Evolutionary conservation across 208 protist species (phyloP).

Genomic region (Trypanosoma avium): DNA sequence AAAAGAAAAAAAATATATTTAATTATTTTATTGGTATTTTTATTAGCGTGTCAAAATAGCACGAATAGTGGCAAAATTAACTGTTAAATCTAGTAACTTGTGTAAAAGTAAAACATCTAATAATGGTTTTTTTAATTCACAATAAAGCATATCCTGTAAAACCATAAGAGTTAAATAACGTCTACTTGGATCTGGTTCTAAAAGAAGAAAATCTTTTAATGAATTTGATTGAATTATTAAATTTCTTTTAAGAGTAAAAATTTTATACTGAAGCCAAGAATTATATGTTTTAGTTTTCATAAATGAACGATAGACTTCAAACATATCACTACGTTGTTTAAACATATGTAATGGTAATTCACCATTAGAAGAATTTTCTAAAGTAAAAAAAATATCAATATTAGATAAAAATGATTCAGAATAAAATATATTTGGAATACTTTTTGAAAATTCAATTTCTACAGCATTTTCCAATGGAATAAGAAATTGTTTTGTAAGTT

Average conservation of each 20-base stretch:
- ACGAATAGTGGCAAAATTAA: constrained; percentile 8
- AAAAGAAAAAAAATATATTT: neutral
- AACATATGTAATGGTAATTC: constrained; percentile 20
- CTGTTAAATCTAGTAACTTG: constrained; percentile 18
- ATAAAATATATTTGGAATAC: constrained; percentile 14
- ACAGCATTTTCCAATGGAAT: constrained; percentile 3
- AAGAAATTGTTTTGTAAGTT: constrained; percentile 16
- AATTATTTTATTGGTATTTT: neutral
- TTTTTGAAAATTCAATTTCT: constrained; percentile 16
- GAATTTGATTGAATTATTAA: constrained; percentile 15
- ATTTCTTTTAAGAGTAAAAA: constrained; percentile 2
- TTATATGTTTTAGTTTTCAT: constrained; percentile 24
- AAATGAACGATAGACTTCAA: constrained; percentile 25
- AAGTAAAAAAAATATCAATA: neutral
- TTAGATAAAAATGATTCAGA: neutral
- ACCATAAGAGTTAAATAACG: constrained; percentile 12
- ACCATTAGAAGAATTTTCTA: neutral
- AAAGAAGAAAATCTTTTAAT: constrained; percentile 10
- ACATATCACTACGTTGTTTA: constrained; percentile 29
- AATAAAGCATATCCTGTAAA: constrained; percentile 19
- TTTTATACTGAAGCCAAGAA: constrained; percentile 19
- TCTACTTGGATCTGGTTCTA: constrained; percentile 10
- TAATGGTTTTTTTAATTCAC: constrained; percentile 7
- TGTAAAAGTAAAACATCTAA: constrained; percentile 16
- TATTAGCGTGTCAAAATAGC: neutral